phyloP scores from a whole-genome alignment of 129 eudicot genomes.

The carrot (Daucus carota) region DH1_v3.0 NC_030382.2:36881001-36881500 shows the following conservation, averaged over 20 bases:
- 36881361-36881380: background rate
- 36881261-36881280: background rate
- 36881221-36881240: background rate
- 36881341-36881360: background rate
- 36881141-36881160: too few species aligned
- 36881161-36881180: background rate
- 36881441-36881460: conserved; percentile 38
- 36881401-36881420: background rate
- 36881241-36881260: background rate
- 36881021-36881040: background rate
- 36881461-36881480: conserved; percentile 68
- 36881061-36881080: background rate
- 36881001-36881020: background rate
- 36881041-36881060: background rate
- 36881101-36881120: background rate
- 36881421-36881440: background rate
- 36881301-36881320: background rate
- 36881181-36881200: background rate
- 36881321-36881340: background rate
- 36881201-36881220: background rate
- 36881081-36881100: background rate
- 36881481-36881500: conserved; percentile 67
- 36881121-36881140: too few species aligned
- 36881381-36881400: background rate
- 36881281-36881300: background rate